Evolutionary conservation across 2,329 filamentous ascomycete genomes (phyloP).

Genomic region (Meredithiella fracta): DNA sequence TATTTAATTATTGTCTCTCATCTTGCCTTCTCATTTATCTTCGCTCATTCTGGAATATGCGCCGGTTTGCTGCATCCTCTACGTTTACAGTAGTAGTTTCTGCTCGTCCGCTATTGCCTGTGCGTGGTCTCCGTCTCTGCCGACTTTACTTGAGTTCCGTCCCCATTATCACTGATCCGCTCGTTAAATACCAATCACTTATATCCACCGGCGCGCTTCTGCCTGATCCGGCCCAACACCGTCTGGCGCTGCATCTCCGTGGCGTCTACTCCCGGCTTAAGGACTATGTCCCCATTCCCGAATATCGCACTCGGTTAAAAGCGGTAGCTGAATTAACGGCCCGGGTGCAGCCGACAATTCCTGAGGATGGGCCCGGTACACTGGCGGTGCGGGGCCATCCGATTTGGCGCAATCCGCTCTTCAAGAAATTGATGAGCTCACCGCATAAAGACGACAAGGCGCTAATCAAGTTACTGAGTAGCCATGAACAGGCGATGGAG

Average conservation of each 20-base stretch:
- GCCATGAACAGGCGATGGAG: slow-evolving; percentile 53
- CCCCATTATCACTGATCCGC: slow-evolving; percentile 47
- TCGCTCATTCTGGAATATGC: slow-evolving; percentile 2
- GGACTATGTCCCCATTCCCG: slow-evolving; percentile 57
- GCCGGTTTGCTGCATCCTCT: background rate
- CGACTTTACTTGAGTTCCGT: slow-evolving; percentile 30
- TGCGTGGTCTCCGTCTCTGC: background rate
- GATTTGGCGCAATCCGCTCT: slow-evolving; percentile 41
- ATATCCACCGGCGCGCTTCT: slow-evolving; percentile 48
- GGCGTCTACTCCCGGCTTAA: slow-evolving; percentile 61
- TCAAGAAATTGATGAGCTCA: slow-evolving; percentile 39
- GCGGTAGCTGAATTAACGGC: slow-evolving; percentile 37
- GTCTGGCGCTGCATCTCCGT: slow-evolving; percentile 58
- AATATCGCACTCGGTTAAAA: slow-evolving; percentile 50
- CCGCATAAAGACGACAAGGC: slow-evolving; percentile 23
- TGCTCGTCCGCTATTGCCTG: background rate
- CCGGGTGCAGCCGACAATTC: slow-evolving; percentile 20
- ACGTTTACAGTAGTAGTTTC: background rate
- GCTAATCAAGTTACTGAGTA: slow-evolving; percentile 51
- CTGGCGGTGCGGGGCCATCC: slow-evolving; percentile 38
- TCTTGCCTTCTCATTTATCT: background rate
- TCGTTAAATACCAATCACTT: slow-evolving; percentile 59
- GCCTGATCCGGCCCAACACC: slow-evolving; percentile 56
- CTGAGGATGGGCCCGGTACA: slow-evolving; percentile 11
- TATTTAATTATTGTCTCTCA: background rate